These are phyloP conservation scores for Peronospora belbahrii DNA, from an alignment of 352 stramenopile genomes.

Conservation along the genomic window DNA sequence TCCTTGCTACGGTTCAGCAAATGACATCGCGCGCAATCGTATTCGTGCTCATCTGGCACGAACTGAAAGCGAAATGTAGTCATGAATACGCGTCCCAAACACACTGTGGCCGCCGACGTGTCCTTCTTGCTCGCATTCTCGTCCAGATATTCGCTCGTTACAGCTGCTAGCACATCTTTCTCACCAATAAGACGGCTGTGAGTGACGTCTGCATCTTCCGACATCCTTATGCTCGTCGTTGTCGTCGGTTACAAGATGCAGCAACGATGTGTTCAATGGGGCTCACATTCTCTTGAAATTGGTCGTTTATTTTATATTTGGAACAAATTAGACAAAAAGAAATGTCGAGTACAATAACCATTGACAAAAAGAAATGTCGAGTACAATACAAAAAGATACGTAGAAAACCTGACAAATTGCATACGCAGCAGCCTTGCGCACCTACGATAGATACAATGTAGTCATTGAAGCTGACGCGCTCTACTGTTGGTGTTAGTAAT, in stretches of 20 bases:
- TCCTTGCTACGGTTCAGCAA: slow-evolving; percentile 46
- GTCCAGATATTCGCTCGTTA: slow-evolving; percentile 71
- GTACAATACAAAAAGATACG: neutral
- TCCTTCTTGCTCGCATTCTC: slow-evolving; percentile 53
- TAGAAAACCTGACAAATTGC: neutral
- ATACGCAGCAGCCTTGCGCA: too few species aligned
- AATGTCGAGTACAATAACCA: neutral
- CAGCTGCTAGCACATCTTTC: slow-evolving; percentile 65
- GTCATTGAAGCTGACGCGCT: slow-evolving; percentile 2
- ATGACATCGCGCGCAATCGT: slow-evolving; percentile 41
- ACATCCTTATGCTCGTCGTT: slow-evolving; percentile 24
- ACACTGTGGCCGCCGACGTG: slow-evolving; percentile 46
- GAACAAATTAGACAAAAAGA: neutral
- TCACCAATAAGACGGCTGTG: slow-evolving; percentile 51
- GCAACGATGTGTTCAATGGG: neutral
- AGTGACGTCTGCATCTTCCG: slow-evolving; percentile 18
- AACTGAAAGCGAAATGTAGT: slow-evolving; percentile 85
- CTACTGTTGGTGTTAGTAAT: neutral
- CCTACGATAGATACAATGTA: too few species aligned
- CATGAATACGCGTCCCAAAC: slow-evolving; percentile 69
- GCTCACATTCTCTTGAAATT: neutral
- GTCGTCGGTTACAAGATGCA: slow-evolving; percentile 7
- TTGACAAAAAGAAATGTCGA: neutral
- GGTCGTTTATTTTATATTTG: neutral
- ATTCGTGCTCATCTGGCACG: slow-evolving; percentile 49